Conservation (phyloP, 2,329 filamentous ascomycete genomes). For the Ophiosphaerella korrae region DNA sequence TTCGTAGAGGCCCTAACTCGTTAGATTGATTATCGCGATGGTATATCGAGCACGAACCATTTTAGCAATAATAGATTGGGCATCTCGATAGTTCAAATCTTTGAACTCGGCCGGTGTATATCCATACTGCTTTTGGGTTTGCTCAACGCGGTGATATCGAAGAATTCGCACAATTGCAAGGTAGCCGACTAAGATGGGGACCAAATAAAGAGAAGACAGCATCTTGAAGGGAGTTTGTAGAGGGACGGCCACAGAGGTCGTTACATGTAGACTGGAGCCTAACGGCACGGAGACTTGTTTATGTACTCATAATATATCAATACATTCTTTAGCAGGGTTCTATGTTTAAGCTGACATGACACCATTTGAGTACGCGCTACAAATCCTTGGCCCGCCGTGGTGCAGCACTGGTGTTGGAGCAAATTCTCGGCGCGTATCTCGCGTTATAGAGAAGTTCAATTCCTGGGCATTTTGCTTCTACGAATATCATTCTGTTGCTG, state of each 20-base stretch:
- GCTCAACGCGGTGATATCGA: constrained; percentile 7
- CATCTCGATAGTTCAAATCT: constrained; percentile 10
- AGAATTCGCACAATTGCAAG: constrained; percentile 5
- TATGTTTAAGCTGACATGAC: too few relatives aligned
- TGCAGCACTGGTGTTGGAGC: too few relatives aligned
- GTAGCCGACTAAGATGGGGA: constrained; percentile 1
- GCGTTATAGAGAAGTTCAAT: too few relatives aligned
- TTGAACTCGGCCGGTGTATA: constrained; percentile 2
- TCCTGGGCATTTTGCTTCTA: too few relatives aligned
- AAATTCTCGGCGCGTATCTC: not conserved
- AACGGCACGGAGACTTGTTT: too few relatives aligned
- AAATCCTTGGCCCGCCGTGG: too few relatives aligned
- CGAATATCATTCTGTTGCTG: too few relatives aligned
- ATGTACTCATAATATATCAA: too few relatives aligned
- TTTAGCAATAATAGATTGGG: constrained; percentile 1
- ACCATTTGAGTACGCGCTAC: too few relatives aligned
- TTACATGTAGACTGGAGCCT: not conserved
- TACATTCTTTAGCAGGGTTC: too few relatives aligned
- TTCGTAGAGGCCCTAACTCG: constrained; percentile 8
- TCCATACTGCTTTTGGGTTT: constrained; percentile 7
- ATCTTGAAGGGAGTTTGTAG: not conserved
- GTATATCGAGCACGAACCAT: not conserved
- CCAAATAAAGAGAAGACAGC: not conserved
- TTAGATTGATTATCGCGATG: not conserved
- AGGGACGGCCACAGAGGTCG: not conserved